Evolutionary conservation across 257 asterid species (phyloP).

Genomic region (Solanum appendiculatum): DNA sequence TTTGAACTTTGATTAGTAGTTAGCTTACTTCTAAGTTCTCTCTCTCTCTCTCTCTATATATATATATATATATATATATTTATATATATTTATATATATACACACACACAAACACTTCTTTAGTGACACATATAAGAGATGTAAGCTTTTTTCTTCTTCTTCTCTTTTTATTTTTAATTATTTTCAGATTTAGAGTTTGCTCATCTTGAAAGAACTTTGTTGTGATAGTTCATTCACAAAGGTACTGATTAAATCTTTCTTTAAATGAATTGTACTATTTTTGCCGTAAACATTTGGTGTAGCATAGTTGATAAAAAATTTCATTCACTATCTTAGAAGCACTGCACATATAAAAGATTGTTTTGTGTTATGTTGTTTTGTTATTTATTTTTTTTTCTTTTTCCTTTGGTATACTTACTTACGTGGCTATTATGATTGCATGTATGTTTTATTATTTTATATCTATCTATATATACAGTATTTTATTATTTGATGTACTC

Average conservation of each 20-base stretch:
- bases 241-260: background rate
- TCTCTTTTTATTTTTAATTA: background rate
- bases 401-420: background rate
- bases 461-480: background rate
- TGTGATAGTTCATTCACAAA: background rate
- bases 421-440: background rate
- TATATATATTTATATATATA: too few relatives aligned
- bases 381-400: too few relatives aligned
- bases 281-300: background rate
- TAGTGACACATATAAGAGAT: background rate
- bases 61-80: too few relatives aligned
- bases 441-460: background rate
- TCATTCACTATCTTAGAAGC: background rate
- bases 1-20: background rate
- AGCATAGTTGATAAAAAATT: background rate
- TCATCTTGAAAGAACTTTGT: background rate
- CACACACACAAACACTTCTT: background rate
- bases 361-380: background rate
- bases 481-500: background rate
- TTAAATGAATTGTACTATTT: background rate
- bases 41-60: too few relatives aligned
- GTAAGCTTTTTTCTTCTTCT: background rate
- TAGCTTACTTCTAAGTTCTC: background rate
- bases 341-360: background rate
- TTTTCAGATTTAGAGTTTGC: background rate